Base-by-base conservation (phyloP, 1,139 yeast genomes). In the Zygoascus sp. region DNA sequence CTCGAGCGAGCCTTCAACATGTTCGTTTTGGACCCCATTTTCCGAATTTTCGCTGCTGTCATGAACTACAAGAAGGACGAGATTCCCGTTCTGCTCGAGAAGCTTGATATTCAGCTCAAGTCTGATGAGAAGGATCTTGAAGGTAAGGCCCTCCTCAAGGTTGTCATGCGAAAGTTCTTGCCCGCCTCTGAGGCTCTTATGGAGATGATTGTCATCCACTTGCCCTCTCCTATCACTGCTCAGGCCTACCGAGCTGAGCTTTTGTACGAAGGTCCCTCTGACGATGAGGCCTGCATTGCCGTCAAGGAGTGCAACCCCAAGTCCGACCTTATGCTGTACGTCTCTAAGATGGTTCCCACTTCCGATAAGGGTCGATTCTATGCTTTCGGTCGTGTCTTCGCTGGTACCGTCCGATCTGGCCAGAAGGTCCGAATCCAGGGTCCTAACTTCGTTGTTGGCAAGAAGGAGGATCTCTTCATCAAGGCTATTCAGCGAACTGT, bases 311-410 rank as follows among this genome's bases (percentile, higher is more conserved):
- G 98, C 85, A 97, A 92, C 79, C 97, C 98, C 70, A 85, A 76
- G 69, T 96, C 95, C 65, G 97, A 92, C 72, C 86, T 92, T 72
- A 92, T 92, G 98, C 82, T 92, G 74, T 92, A 92, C 89, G 92
- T 92, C 70, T 92, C 98, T 77, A 92, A 92, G 96, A 92, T 92
- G 98, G 97, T 92, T 66, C 98, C 98, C 76, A 92, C 98, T 71
- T 90, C 97, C 66, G 98, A 92, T 77, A 92, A 90, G 83, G 98
- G 98, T 83, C 90, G 98, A 81, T 92, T 92, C 96, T 92, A 89
- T 84, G 98, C 98, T 71, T 92, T 92, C 80, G 98, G 98, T 76
- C 94, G 98, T 83, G 97, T 92, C 74, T 92, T 92, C 80, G 86
- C 97, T 66, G 98, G 98, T 89, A 92, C 97, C 69, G 97, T 92